Evolutionary conservation across 2,329 filamentous ascomycete species (phyloP).

Genomic region (Teratosphaeria epicoccoides): DNA sequence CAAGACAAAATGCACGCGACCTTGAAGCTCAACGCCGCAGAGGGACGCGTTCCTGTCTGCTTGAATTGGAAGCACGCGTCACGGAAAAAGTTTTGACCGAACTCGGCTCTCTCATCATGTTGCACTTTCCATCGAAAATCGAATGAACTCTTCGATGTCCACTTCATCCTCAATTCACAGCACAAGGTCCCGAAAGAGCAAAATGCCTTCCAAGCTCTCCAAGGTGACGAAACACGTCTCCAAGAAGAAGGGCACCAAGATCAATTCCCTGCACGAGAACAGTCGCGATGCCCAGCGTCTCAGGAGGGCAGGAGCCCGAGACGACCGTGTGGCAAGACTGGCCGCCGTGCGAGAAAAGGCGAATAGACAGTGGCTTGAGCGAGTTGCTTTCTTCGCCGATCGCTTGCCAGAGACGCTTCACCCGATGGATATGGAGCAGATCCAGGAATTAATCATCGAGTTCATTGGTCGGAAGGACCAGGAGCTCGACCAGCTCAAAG

Average conservation of each 20-base stretch:
- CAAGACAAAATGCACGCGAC: neutral
- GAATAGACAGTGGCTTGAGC: conserved; percentile 54
- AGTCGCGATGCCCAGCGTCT: conserved; percentile 77
- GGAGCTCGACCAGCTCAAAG: conserved; percentile 55
- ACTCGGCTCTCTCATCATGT: neutral
- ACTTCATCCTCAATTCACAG: neutral
- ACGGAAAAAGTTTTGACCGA: neutral
- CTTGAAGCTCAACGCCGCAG: no score
- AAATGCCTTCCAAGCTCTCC: conserved; percentile 61
- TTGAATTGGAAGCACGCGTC: neutral
- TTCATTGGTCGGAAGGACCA: conserved; percentile 56
- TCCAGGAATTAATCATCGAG: conserved; percentile 42
- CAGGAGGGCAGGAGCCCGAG: conserved; percentile 66
- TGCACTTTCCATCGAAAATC: neutral
- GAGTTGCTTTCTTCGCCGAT: conserved; percentile 59
- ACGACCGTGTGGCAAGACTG: conserved; percentile 69
- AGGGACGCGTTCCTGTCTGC: neutral
- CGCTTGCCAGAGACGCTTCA: conserved; percentile 24
- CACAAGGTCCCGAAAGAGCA: conserved; percentile 16
- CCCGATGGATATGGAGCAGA: conserved; percentile 23
- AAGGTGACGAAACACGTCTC: conserved; percentile 84
- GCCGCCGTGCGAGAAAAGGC: conserved; percentile 59
- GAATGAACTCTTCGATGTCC: neutral
- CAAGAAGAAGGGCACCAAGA: conserved; percentile 72
- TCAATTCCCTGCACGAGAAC: conserved; percentile 72